A percentile compares a stretch with the other conserved stretches of the same genome.
Conservation (phyloP, 495 filamentous ascomycete genomes). For the Aspergillus haitiensis region DNA sequence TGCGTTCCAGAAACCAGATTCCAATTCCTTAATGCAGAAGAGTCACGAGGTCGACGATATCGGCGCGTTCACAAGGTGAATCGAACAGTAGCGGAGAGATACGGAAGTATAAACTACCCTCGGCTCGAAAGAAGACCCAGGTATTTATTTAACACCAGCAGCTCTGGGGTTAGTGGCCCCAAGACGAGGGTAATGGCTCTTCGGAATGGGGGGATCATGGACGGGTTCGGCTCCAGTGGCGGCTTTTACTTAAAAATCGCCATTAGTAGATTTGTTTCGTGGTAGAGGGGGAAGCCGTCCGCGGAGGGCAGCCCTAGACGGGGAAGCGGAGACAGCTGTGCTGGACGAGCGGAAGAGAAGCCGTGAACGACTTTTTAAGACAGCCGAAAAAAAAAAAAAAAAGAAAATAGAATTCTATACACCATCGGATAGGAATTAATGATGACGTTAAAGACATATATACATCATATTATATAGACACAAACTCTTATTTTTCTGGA, state of each 20-base stretch:
- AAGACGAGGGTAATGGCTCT: conserved; percentile 15
- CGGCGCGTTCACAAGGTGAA: conserved; percentile 25
- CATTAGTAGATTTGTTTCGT: conserved; percentile 6
- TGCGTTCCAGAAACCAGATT: background rate
- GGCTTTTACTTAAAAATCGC: conserved; percentile 22
- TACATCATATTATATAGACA: too few relatives aligned
- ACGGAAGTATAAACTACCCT: conserved; percentile 34
- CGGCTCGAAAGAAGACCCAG: conserved; percentile 18
- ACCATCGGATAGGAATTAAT: background rate
- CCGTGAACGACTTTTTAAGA: conserved; percentile 8
- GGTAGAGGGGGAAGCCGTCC: conserved; percentile 1
- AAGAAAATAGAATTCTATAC: background rate
- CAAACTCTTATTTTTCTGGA: background rate
- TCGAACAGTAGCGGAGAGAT: conserved; percentile 25
- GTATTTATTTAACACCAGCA: conserved; percentile 16
- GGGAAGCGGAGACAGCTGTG: conserved; percentile 42
- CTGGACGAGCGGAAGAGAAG: conserved; percentile 48
- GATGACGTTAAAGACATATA: too few relatives aligned
- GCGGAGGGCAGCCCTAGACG: conserved; percentile 39
- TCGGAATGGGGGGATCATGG: conserved; percentile 27
- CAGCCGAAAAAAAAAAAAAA: conserved; percentile 7
- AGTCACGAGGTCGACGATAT: conserved; percentile 25
- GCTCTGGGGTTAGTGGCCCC: conserved; percentile 9
- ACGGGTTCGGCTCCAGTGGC: conserved; percentile 34
- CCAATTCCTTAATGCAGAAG: conserved; percentile 17